Conservation (phyloP, 2,329 filamentous ascomycete species). For the Diaporthe sp. region DNA sequence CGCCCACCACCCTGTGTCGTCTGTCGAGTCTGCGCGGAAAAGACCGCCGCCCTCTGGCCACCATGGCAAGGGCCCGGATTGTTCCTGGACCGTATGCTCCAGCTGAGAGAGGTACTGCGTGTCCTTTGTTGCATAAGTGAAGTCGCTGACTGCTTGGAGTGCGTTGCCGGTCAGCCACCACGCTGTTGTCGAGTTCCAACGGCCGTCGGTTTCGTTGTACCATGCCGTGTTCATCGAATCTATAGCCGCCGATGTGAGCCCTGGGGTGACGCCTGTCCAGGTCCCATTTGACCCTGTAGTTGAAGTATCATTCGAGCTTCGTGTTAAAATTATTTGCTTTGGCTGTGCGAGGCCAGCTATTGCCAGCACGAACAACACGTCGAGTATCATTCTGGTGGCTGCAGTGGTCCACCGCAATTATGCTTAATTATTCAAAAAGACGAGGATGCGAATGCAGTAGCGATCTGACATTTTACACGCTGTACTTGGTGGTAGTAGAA, state of each 20-base stretch:
- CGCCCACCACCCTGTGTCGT: conserved; percentile 76
- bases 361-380: conserved; percentile 14
- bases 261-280: conserved; percentile 27
- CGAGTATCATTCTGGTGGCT: background rate
- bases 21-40: conserved; percentile 58
- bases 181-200: conserved; percentile 51
- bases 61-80: conserved; percentile 51
- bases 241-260: conserved; percentile 44
- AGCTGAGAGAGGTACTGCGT: conserved; percentile 49
- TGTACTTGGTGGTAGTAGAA: background rate
- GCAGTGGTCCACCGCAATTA: background rate
- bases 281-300: background rate
- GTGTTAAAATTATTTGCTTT: background rate
- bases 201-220: conserved; percentile 49
- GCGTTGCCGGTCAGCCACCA: conserved; percentile 57
- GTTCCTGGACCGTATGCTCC: conserved; percentile 50
- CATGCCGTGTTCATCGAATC: conserved; percentile 53
- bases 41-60: conserved; percentile 54
- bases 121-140: conserved; percentile 50
- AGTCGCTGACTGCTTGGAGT: conserved; percentile 53
- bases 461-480: background rate
- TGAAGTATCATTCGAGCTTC: background rate
- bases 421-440: background rate
- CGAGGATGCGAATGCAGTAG: background rate
- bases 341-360: background rate